Conservation (phyloP, 768 basidiomycete genomes). For the Clavaria fumosa region DNA sequence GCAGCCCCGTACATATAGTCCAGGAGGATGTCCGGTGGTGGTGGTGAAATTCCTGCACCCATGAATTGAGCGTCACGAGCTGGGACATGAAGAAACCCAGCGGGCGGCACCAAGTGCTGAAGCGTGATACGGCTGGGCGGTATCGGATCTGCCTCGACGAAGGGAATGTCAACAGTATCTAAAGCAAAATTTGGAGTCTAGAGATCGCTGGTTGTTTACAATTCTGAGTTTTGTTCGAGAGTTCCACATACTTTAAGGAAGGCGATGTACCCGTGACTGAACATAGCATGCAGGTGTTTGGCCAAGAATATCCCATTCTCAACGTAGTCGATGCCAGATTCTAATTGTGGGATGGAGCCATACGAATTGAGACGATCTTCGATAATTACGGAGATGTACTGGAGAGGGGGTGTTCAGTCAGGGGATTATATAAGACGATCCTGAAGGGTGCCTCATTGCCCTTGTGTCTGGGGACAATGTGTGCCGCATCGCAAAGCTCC, state of each 20-base stretch:
- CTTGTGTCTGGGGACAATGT: conserved; percentile 8
- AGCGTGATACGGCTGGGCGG: conserved; percentile 11
- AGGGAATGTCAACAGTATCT: conserved; percentile 7
- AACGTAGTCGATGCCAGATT: conserved; percentile 1
- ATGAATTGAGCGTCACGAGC: conserved; percentile 1
- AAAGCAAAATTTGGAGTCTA: conserved; percentile 7
- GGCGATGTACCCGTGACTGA: conserved; percentile 1
- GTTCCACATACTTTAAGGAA: conserved; percentile 6
- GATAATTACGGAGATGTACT: conserved; percentile 8
- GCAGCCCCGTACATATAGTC: conserved; percentile 11
- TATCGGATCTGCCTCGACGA: conserved; percentile 8
- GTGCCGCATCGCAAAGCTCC: conserved; percentile 3
- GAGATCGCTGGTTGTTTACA: neutral
- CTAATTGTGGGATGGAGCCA: neutral
- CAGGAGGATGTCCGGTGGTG: conserved; percentile 4
- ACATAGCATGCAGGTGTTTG: conserved; percentile 5
- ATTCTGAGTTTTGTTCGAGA: neutral
- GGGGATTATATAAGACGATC: conserved; percentile 5
- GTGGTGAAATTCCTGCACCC: conserved; percentile 4
- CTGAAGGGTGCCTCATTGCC: conserved; percentile 7
- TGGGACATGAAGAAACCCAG: neutral
- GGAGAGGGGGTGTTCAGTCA: too few species aligned
- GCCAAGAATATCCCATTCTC: conserved; percentile 7
- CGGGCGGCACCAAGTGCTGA: conserved; percentile 6
- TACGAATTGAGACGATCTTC: conserved; percentile 4